A percentile compares a stretch with the other conserved stretches of the same genome.
Conservation (phyloP, 331 rosid genomes). For the Ulmus americana region DNA sequence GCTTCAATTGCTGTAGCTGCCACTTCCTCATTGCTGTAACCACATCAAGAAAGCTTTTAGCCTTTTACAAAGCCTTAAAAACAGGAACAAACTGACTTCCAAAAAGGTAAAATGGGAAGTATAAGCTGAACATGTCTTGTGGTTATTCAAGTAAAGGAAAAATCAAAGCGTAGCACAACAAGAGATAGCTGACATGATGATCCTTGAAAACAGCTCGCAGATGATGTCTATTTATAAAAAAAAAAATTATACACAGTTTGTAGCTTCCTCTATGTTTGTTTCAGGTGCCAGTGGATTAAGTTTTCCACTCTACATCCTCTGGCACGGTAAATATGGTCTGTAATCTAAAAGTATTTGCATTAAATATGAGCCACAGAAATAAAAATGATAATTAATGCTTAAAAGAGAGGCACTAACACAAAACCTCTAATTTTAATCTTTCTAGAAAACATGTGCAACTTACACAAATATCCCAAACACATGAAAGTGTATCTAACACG, state of each 20-base stretch:
- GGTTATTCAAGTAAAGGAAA: neutral
- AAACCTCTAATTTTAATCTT: too few relatives aligned
- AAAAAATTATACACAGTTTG: neutral
- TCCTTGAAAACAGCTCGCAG: neutral
- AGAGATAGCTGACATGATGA: neutral
- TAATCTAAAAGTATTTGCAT: neutral
- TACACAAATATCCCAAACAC: too few relatives aligned
- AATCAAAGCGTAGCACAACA: neutral
- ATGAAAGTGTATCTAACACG: too few relatives aligned
- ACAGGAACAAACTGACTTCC: neutral
- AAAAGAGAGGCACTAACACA: too few relatives aligned
- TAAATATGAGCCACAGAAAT: too few relatives aligned
- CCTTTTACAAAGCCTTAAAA: neutral
- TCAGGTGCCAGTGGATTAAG: neutral
- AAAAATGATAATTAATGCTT: too few relatives aligned
- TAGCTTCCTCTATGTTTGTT: neutral
- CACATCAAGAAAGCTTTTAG: neutral
- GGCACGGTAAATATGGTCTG: neutral
- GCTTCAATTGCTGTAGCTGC: conserved; percentile 62
- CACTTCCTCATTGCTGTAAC: conserved; percentile 64
- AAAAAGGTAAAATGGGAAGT: neutral
- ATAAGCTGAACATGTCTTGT: too few relatives aligned
- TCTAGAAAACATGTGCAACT: too few relatives aligned
- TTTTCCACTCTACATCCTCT: neutral
- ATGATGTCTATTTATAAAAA: neutral